phyloP scores from a whole-genome alignment of 2,329 filamentous ascomycete species.

The Ophiosphaerella korrae region DNA sequence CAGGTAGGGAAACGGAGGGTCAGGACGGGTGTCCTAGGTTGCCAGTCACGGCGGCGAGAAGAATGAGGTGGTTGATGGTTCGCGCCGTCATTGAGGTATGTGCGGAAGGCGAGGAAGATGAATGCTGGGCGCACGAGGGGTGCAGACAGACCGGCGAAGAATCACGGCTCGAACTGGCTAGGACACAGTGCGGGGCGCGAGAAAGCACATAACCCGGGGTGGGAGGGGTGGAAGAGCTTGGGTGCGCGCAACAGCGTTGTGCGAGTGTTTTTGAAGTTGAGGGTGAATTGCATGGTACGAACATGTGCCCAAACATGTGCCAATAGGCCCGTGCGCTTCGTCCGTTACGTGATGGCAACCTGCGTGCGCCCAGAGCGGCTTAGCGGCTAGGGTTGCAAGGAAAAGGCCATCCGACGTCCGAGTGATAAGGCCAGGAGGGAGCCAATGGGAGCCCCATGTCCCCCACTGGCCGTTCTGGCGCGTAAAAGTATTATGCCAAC shows the following conservation, averaged over 20 bases:
- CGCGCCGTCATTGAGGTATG: constrained; percentile 50
- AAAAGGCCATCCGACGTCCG: constrained; percentile 18
- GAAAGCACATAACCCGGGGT: constrained; percentile 27
- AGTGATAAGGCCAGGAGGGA: constrained; percentile 35
- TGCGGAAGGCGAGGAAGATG: constrained; percentile 12
- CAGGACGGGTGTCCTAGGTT: constrained; percentile 37
- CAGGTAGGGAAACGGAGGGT: constrained; percentile 2
- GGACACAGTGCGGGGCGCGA: constrained; percentile 24
- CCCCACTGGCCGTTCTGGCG: constrained; percentile 31
- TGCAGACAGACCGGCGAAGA: not conserved
- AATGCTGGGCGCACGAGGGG: constrained; percentile 10
- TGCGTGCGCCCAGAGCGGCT: constrained; percentile 12
- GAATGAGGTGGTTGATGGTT: constrained; percentile 50
- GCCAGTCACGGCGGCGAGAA: constrained; percentile 47
- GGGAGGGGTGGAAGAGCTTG: constrained; percentile 18
- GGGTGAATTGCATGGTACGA: not conserved
- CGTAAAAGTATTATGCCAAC: constrained; percentile 43
- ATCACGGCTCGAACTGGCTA: constrained; percentile 13
- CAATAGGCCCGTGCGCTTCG: constrained; percentile 26
- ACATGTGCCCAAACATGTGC: constrained; percentile 36
- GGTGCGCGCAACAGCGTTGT: constrained; percentile 24
- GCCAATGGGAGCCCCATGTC: constrained; percentile 30
- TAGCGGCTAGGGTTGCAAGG: constrained; percentile 8
- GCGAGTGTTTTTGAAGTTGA: constrained; percentile 39
- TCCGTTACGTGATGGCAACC: constrained; percentile 33